Evolutionary conservation across 2,329 filamentous ascomycete species (phyloP).

Genomic region (Hymenoscyphus fraxineus): DNA sequence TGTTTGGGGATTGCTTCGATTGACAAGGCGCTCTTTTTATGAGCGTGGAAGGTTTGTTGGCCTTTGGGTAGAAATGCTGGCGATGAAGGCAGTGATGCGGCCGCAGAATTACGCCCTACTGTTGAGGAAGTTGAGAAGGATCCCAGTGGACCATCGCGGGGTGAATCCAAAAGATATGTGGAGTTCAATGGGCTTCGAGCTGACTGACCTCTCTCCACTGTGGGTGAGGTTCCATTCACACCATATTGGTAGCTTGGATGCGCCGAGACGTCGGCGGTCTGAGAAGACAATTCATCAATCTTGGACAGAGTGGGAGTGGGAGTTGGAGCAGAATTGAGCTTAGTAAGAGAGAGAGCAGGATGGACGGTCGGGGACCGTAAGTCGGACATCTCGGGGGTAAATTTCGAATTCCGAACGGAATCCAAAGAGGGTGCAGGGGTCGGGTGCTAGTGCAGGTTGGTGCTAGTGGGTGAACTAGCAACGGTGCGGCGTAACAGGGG

Average conservation of each 20-base stretch:
- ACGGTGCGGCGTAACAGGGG: constrained; percentile 11
- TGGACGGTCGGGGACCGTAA: constrained; percentile 46
- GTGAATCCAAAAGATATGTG: constrained; percentile 31
- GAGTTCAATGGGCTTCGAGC: constrained; percentile 40
- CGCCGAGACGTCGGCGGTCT: constrained; percentile 16
- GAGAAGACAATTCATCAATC: constrained; percentile 28
- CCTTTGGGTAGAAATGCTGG: constrained; percentile 25
- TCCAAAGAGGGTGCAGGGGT: neutral
- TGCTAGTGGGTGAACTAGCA: neutral
- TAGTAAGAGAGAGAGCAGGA: constrained; percentile 40
- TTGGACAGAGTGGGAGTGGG: constrained; percentile 18
- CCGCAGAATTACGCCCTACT: constrained; percentile 28
- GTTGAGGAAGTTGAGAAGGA: constrained; percentile 30
- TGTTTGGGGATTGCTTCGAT: constrained; percentile 59
- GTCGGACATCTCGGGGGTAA: constrained; percentile 37
- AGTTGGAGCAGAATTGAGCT: constrained; percentile 20
- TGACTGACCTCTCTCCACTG: constrained; percentile 41
- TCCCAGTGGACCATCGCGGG: constrained; percentile 29
- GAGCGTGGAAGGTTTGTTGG: constrained; percentile 22
- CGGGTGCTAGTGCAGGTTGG: neutral
- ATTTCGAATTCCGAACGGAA: constrained; percentile 2
- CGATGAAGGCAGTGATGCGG: constrained; percentile 29
- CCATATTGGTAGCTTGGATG: constrained; percentile 21
- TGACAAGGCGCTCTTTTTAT: constrained; percentile 35
- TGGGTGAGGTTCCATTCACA: constrained; percentile 29